Percentiles rank a stretch among this genome's conserved stretches.
phyloP scores from a whole-genome alignment of 306 rosid species.

The Begonia fuchsioides region DNA sequence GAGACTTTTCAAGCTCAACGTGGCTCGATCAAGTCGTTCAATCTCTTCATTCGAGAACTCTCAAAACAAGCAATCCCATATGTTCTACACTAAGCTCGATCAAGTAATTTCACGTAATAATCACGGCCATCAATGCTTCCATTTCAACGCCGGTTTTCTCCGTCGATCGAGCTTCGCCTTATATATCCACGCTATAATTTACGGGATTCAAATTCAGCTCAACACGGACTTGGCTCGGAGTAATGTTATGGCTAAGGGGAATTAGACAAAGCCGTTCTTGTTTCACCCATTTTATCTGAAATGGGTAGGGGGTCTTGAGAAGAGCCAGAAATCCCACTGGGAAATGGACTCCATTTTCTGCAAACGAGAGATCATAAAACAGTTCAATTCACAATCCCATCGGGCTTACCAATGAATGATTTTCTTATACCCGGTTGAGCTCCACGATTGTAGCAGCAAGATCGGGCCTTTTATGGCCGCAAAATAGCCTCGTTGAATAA shows the following conservation, averaged over 20 bases:
- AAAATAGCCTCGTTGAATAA: constrained; percentile 36
- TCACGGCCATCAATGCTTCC: too few species aligned
- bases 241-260: constrained; percentile 74
- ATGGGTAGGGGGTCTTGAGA: constrained; percentile 14
- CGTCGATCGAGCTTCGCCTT: too few species aligned
- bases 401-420: not conserved
- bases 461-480: constrained; percentile 32
- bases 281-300: constrained; percentile 17
- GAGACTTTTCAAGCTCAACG: too few species aligned
- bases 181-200: constrained; percentile 53
- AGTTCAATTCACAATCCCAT: not conserved
- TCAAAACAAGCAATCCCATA: too few species aligned
- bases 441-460: constrained; percentile 42
- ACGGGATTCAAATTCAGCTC: constrained; percentile 42
- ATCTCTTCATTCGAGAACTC: too few species aligned
- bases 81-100: too few species aligned
- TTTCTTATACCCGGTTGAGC: constrained; percentile 52
- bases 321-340: constrained; percentile 29
- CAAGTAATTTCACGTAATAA: too few species aligned
- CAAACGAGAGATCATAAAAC: constrained; percentile 6
- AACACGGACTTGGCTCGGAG: constrained; percentile 44
- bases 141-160: too few species aligned
- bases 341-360: constrained; percentile 79
- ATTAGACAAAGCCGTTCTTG: constrained; percentile 41
- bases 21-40: too few species aligned